Evolutionary conservation across 495 filamentous ascomycete species (phyloP), one percentile per base, ranked within the genome.

Genomic region (Bathelium albidoporum): DNA sequence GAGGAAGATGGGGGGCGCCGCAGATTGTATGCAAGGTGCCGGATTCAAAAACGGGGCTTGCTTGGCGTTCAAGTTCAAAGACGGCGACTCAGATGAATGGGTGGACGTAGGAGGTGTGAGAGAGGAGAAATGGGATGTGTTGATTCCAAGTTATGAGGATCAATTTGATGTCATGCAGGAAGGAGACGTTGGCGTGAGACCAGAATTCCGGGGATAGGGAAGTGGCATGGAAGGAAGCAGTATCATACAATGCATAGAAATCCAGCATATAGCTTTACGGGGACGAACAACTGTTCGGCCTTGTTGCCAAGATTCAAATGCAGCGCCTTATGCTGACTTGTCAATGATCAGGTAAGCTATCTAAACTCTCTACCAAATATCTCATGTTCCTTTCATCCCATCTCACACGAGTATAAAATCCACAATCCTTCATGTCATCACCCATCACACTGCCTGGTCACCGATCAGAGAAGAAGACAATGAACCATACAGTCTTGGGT

Each of bases 61-160:
- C 2, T 69, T 92, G 41, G 89, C 89, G n/a, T 93, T 92, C 74
- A 81, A 81, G 44, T 85, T 90, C 64, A 71, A 71, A 59, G 73
- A 76, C 9, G 65, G 61, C 31, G 60, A 29, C 16, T 2, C 49
- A 2, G 24, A 29, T 29, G 49, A 16, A 10, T 55, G 31, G 60
- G 59, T 11, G 18, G 29, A 66, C 14, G 61, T 62, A 9, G 60
- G 34, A 11, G 49, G 36, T 32, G 53, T 61, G 2, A 79, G 76
- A n/a, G 77, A 82, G 26, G 77, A 79, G 24, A 75, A 80, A 49
- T 90, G 88, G 79, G 78, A 85, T 68, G 88, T 91, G 11, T 72
- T 85, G 32, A 63, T 88, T 22, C 86, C 88, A 26, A 78, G 63
- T 18, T 78, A 82, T 59, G 86, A 89, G 16, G 82, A 86, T 29